phyloP scores from a whole-genome alignment of 441 rosid species.

The Macaranga tanarius region DNA sequence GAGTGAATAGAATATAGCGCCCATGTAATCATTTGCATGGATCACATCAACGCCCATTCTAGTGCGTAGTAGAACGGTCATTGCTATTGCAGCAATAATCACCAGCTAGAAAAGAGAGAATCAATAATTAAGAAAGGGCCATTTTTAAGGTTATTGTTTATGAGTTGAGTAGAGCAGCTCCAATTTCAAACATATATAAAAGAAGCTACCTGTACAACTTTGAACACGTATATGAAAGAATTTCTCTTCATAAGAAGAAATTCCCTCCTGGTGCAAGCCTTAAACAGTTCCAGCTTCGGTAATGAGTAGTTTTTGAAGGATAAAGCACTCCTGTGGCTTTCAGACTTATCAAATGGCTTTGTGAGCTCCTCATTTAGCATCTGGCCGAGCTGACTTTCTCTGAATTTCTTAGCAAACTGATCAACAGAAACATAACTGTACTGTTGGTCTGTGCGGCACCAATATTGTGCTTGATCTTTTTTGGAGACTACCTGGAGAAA shows the following conservation, averaged over 20 bases:
- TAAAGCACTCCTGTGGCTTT: slow-evolving; percentile 30
- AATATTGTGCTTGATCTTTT: slow-evolving; percentile 58
- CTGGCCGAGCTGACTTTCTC: slow-evolving; percentile 30
- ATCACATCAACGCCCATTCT: slow-evolving; percentile 34
- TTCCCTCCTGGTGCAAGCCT: slow-evolving; percentile 48
- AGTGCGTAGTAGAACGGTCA: slow-evolving; percentile 49
- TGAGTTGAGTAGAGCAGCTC: not conserved
- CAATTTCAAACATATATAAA: not conserved
- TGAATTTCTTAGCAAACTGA: slow-evolving; percentile 33
- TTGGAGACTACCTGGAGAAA: slow-evolving; percentile 45
- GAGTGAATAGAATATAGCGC: slow-evolving; percentile 48
- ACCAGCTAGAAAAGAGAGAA: slow-evolving; percentile 43
- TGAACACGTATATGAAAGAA: slow-evolving; percentile 43
- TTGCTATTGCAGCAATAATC: slow-evolving; percentile 40
- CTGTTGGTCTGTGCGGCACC: slow-evolving; percentile 31
- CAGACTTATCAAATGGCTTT: slow-evolving; percentile 33
- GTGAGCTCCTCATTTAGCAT: slow-evolving; percentile 38
- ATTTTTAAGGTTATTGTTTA: not conserved
- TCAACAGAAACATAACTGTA: slow-evolving; percentile 43
- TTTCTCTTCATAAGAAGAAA: slow-evolving; percentile 56
- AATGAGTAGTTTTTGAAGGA: slow-evolving; percentile 39
- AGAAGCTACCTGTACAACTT: slow-evolving; percentile 40
- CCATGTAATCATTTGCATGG: slow-evolving; percentile 45
- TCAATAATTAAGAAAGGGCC: not conserved
- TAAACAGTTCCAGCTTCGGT: slow-evolving; percentile 45